Evolutionary conservation across 495 filamentous ascomycete species (phyloP).

Genomic region (Penicillium coffeae): DNA sequence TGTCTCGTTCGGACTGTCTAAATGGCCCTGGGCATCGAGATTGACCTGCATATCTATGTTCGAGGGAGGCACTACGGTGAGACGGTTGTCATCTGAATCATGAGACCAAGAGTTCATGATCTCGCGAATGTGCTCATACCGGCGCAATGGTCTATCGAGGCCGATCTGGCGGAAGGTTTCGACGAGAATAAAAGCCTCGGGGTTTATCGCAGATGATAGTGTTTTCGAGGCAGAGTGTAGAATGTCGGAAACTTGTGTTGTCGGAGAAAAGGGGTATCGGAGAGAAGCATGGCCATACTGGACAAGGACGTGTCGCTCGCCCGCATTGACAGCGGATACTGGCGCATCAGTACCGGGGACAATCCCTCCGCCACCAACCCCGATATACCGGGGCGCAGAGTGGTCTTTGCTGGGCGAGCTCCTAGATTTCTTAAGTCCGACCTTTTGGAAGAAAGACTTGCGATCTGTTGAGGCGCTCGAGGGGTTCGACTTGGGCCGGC

Average conservation of each 20-base stretch:
- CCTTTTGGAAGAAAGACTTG: constrained; percentile 25
- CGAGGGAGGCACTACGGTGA: constrained; percentile 56
- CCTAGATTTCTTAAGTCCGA: constrained; percentile 21
- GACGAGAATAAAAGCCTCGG: constrained; percentile 59
- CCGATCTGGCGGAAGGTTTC: constrained; percentile 73
- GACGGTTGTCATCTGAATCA: constrained; percentile 65
- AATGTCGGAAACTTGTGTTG: constrained; percentile 72
- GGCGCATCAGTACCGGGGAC: constrained; percentile 74
- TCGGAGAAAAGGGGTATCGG: constrained; percentile 62
- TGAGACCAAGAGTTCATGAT: constrained; percentile 89
- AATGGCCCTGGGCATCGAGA: constrained; percentile 53
- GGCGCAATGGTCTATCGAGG: constrained; percentile 78
- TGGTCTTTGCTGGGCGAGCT: constrained; percentile 9
- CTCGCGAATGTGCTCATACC: constrained; percentile 83
- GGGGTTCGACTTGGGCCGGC: not conserved
- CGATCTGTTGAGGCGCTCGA: constrained; percentile 5
- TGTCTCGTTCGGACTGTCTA: constrained; percentile 55
- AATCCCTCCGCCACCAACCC: constrained; percentile 41
- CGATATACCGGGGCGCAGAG: constrained; percentile 21
- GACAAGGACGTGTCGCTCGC: constrained; percentile 67
- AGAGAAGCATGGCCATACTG: constrained; percentile 60
- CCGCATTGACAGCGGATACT: constrained; percentile 77
- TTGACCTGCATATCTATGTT: constrained; percentile 42
- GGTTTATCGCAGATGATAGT: constrained; percentile 56
- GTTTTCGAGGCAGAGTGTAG: constrained; percentile 54